Conservation (phyloP, 2,329 filamentous ascomycete genomes). For the Scedosporium apiospermum region DNA sequence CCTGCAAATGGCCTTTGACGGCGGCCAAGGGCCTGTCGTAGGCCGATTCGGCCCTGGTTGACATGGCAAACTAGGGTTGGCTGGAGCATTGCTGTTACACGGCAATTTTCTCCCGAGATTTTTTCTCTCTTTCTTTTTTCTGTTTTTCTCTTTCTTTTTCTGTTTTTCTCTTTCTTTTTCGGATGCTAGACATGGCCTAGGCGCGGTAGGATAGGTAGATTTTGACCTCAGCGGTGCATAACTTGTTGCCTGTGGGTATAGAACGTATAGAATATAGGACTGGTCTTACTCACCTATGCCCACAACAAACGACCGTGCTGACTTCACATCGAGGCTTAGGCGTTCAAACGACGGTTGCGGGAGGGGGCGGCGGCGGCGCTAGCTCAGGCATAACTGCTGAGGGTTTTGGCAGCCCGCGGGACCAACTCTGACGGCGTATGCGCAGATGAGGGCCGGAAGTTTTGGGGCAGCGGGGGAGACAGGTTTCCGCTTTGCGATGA, state of each 20-base stretch:
- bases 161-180: neutral
- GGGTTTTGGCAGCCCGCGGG: slow-evolving; percentile 13
- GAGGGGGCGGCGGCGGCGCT: slow-evolving; percentile 19
- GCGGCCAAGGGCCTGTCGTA: slow-evolving; percentile 41
- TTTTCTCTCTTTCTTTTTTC: neutral
- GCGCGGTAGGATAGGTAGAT: no score
- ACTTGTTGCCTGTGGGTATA: no score
- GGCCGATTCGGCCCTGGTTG: slow-evolving; percentile 36
- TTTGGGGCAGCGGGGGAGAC: no score
- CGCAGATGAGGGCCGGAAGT: no score
- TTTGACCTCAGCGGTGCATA: no score
- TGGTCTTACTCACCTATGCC: no score
- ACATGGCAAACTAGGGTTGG: neutral
- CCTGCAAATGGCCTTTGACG: slow-evolving; percentile 41
- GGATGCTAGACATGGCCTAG: no score
- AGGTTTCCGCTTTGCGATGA: no score
- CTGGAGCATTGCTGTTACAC: neutral
- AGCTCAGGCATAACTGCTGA: slow-evolving; percentile 18
- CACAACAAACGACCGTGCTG: neutral
- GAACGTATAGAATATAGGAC: no score
- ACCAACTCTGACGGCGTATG: no score
- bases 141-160: neutral
- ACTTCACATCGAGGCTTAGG: neutral
- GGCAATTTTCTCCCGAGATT: neutral
- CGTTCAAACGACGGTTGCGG: slow-evolving; percentile 21